Conservation (phyloP, 768 basidiomycete genomes). For the Jaapia argillacea region DNA sequence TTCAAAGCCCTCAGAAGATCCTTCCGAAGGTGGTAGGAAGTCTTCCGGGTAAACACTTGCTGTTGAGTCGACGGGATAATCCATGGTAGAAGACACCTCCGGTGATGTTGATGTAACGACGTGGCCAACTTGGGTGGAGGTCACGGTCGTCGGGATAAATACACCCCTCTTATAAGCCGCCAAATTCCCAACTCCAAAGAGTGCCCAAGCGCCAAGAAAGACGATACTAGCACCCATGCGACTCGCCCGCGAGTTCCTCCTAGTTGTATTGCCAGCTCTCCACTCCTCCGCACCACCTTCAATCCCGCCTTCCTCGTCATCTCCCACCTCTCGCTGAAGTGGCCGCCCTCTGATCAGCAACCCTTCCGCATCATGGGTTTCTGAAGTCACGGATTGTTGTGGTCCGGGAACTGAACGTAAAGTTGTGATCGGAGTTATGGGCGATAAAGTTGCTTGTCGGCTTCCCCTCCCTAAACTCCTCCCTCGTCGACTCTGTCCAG, state of each 20-base stretch:
- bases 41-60: background rate
- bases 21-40: too few species aligned
- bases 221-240: slow-evolving; percentile 69
- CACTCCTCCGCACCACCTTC: slow-evolving; percentile 7
- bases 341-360: slow-evolving; percentile 33
- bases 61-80: background rate
- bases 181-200: slow-evolving; percentile 59
- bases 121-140: background rate
- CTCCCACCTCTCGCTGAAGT: slow-evolving; percentile 26
- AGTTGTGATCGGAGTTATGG: too few species aligned
- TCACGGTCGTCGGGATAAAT: slow-evolving; percentile 6
- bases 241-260: slow-evolving; percentile 48
- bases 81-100: too few species aligned
- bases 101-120: background rate
- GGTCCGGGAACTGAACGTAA: too few species aligned
- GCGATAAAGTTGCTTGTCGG: too few species aligned
- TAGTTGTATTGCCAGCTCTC: slow-evolving; percentile 7
- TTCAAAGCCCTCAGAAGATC: too few species aligned
- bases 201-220: slow-evolving; percentile 66
- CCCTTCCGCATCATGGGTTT: background rate
- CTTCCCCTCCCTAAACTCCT: slow-evolving; percentile 34
- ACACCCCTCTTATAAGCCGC: slow-evolving; percentile 20
- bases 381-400: background rate
- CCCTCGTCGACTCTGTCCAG: slow-evolving; percentile 21
- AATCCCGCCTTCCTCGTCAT: slow-evolving; percentile 14